Percentiles rank a stretch among this genome's conserved stretches.
phyloP scores from a whole-genome alignment of 73 alveolate species.

The Paramecium sexaurelia region DNA sequence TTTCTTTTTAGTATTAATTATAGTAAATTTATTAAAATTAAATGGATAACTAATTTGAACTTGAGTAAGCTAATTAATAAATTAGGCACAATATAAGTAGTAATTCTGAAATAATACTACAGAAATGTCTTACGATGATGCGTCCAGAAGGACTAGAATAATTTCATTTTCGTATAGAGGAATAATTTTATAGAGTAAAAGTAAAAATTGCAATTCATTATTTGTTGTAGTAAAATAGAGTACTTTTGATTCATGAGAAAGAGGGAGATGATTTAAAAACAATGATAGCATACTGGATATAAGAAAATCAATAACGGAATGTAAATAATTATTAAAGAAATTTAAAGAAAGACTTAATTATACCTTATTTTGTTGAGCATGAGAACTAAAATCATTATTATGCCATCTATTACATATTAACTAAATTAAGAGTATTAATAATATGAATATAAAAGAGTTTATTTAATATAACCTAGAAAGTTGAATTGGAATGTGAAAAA shows the following conservation, averaged over 20 bases:
- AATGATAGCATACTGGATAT: constrained; percentile 25
- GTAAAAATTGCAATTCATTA: neutral
- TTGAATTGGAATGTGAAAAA: constrained; percentile 43
- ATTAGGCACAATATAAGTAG: neutral
- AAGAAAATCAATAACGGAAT: constrained; percentile 12
- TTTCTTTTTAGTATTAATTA: neutral
- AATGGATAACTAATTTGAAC: constrained; percentile 21
- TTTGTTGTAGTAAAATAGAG: neutral
- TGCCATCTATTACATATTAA: constrained; percentile 13
- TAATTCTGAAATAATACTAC: constrained; percentile 12
- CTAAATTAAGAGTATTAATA: neutral
- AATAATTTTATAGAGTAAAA: neutral
- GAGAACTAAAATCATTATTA: constrained; percentile 34
- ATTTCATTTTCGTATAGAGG: neutral
- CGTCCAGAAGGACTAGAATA: constrained; percentile 19
- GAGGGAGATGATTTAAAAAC: constrained; percentile 42
- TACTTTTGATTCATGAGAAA: neutral
- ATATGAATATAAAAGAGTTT: neutral
- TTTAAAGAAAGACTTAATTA: constrained; percentile 19
- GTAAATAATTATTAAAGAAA: neutral
- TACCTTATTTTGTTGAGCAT: constrained; percentile 55
- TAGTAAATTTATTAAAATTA: neutral
- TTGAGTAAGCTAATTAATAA: neutral
- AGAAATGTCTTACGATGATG: neutral
- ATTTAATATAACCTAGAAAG: constrained; percentile 15